Conservation (phyloP, 2,329 filamentous ascomycete genomes). For the Emergomyces pasteurianus region DNA sequence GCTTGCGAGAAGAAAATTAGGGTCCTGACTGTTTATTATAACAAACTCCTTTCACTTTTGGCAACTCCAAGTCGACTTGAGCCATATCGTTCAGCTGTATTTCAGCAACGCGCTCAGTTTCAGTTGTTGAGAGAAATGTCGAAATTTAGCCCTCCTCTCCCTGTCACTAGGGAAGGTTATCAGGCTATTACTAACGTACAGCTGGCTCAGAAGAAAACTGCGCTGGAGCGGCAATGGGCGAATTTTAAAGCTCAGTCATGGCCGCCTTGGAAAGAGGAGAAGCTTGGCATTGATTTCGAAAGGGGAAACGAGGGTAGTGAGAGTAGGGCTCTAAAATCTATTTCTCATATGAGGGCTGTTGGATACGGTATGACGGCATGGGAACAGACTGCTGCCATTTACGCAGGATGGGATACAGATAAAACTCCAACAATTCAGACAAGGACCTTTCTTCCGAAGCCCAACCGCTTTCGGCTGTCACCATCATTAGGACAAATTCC, state of each 20-base stretch:
- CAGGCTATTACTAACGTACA: constrained; percentile 45
- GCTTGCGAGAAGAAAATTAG: constrained; percentile 11
- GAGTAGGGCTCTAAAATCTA: constrained; percentile 44
- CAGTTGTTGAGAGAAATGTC: constrained; percentile 47
- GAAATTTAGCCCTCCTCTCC: constrained; percentile 39
- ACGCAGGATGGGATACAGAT: constrained; percentile 53
- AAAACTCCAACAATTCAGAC: constrained; percentile 52
- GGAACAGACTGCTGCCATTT: constrained; percentile 43
- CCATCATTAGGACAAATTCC: not conserved
- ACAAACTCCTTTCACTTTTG: constrained; percentile 37
- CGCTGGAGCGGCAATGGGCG: constrained; percentile 45
- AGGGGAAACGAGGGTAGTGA: constrained; percentile 44
- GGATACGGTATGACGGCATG: constrained; percentile 42
- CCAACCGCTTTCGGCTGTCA: not conserved
- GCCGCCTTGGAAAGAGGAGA: constrained; percentile 55
- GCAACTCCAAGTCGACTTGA: constrained; percentile 35
- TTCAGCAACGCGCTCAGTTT: constrained; percentile 48
- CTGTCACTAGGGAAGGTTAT: constrained; percentile 47
- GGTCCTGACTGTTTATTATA: constrained; percentile 34
- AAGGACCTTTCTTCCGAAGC: constrained; percentile 30
- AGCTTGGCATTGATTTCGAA: constrained; percentile 47
- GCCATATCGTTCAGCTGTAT: constrained; percentile 37
- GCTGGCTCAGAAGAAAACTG: constrained; percentile 45
- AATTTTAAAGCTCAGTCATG: constrained; percentile 48
- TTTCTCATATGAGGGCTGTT: constrained; percentile 47